Conservation (phyloP, 257 asterid species). For the Przewalskia tangutica region DNA sequence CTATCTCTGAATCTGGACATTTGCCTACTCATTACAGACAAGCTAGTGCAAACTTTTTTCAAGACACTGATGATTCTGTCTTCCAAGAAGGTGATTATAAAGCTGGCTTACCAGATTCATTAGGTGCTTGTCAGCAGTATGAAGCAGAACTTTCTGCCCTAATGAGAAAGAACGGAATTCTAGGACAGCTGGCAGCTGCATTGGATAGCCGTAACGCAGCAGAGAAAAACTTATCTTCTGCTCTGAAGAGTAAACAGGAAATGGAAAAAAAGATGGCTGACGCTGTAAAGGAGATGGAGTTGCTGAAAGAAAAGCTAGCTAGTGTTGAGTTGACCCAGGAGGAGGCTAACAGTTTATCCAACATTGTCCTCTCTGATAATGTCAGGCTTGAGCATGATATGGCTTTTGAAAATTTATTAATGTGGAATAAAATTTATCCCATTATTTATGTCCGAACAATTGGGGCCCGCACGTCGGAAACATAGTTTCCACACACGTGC, state of each 20-base stretch:
- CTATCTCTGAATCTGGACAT: constrained; percentile 35
- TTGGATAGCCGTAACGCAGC: constrained; percentile 58
- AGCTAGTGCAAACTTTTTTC: constrained; percentile 41
- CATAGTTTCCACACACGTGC: too few relatives aligned
- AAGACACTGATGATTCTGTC: constrained; percentile 37
- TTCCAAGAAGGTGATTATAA: constrained; percentile 49
- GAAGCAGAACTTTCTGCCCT: constrained; percentile 64
- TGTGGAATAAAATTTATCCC: too few relatives aligned
- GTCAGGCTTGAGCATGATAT: constrained; percentile 94
- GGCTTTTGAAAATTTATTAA: too few relatives aligned
- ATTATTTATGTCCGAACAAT: too few relatives aligned
- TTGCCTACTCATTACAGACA: constrained; percentile 28
- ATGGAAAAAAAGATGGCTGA: constrained; percentile 60
- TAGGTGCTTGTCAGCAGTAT: constrained; percentile 42
- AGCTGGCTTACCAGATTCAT: constrained; percentile 39
- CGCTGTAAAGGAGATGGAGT: constrained; percentile 60
- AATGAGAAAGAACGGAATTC: constrained; percentile 45
- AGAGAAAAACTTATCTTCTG: constrained; percentile 49
- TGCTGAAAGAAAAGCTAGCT: constrained; percentile 76
- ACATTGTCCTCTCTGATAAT: constrained; percentile 90
- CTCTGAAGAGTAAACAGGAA: constrained; percentile 61
- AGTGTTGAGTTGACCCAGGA: constrained; percentile 79
- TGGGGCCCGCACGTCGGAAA: too few relatives aligned
- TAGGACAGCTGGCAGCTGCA: constrained; percentile 69
- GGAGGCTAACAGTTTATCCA: constrained; percentile 75